Base-by-base conservation (phyloP, 2,329 filamentous ascomycete species). In the Botrytis fragariae region DNA sequence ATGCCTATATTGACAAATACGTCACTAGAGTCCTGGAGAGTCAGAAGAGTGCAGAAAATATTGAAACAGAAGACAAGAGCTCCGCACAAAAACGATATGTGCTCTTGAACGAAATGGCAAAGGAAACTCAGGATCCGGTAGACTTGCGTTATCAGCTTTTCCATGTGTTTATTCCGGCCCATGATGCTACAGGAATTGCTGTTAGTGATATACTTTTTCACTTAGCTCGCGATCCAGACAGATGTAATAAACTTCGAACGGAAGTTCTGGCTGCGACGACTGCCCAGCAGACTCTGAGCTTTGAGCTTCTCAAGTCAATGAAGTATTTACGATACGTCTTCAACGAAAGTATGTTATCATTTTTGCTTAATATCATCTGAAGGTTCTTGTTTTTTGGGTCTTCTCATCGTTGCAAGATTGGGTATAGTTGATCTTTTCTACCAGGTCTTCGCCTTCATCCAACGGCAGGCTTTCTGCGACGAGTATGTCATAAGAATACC, bases 101-200 rank as follows among this genome's bases (percentile, higher is more conserved):
- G 12, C 62, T 72, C 1, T 42, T 68, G n/a, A 60, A 74, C 6
- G 51, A 72, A 44, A 72, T 74, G 54, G 51, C 62, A 20, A 69
- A 72, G n/a, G 32, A 74, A 48, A 72, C 37, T 1, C 62, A 45
- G 4, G 69, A 74, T 44, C 54, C 51, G 0, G 35, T 72, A 4
- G 29, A 54, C n/a, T 62, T 72, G 5, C 69, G 63, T 14, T 65
- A 54, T 65, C 69, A 74, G 16, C 32, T 64, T 51, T 20, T 65
- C 2, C 5, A 65, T n/a, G n/a, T 65, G 1, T 61, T 72, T 8
- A n/a, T 69, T 0, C 70, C 70, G 3, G 63, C 63, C 8, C 32
- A 22, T 4, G 57, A 72, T 45, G 42, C 54, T 1, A 51, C 25
- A 6, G 29, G 45, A 5, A 16, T 63, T 18, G 20, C 60, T 16